Evolutionary conservation across 164 flowering plant species (phyloP).

Genomic region (Taxillus chinensis): DNA sequence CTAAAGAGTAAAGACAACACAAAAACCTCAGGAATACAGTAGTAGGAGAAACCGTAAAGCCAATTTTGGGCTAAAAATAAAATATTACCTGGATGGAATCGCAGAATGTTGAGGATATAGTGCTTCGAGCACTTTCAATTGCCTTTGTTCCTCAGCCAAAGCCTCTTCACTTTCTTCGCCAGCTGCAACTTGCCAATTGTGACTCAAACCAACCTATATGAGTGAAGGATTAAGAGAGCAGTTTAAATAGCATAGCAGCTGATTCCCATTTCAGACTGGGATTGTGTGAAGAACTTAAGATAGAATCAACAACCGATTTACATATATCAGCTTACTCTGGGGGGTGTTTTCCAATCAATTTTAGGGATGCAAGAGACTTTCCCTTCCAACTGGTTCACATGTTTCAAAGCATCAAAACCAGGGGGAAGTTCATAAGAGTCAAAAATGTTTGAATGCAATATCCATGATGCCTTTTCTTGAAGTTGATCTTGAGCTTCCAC

Average conservation of each 20-base stretch:
- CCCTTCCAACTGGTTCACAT: conserved; percentile 3
- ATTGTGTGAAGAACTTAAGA: not conserved
- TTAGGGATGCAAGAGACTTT: conserved; percentile 9
- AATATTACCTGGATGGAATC: conserved; percentile 29
- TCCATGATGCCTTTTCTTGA: conserved; percentile 10
- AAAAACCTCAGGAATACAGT: not conserved
- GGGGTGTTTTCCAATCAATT: conserved; percentile 33
- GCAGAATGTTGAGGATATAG: conserved; percentile 22
- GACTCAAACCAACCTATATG: conserved; percentile 19
- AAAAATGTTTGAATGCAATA: conserved; percentile 9
- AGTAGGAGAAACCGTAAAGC: not conserved
- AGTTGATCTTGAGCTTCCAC: conserved; percentile 8
- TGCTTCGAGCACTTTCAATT: conserved; percentile 26
- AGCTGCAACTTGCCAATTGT: conserved; percentile 26
- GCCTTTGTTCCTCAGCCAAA: conserved; percentile 18
- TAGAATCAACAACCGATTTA: not conserved
- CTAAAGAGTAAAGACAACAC: conserved; percentile 10
- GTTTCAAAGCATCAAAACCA: conserved; percentile 11
- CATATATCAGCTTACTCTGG: conserved; percentile 21
- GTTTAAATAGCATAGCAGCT: too few species aligned
- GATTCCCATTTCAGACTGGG: not conserved
- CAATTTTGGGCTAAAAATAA: not conserved
- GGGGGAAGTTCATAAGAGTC: conserved; percentile 15
- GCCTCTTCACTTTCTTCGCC: conserved; percentile 37
- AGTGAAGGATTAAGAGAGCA: not conserved